Base-by-base conservation (phyloP, 495 filamentous ascomycete genomes). In the Amniculicola lignicola region DNA sequence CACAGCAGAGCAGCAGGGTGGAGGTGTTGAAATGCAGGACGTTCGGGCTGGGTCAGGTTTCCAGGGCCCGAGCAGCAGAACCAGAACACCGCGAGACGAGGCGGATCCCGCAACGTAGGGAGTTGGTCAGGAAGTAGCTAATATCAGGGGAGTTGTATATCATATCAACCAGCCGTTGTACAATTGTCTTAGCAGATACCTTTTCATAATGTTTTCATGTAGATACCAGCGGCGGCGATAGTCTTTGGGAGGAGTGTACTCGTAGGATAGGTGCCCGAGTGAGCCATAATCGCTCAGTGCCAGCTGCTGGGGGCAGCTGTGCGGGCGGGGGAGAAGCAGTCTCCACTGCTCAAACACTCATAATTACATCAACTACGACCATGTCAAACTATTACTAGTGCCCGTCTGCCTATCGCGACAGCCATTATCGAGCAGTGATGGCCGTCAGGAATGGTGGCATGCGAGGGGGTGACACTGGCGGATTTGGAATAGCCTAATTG, bases 21-120 rank as follows among this genome's bases (percentile, higher is more conserved):
- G 65, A 39, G 79, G 73, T 7, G 76, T 86, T 64, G 82, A 86
- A 65, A 79, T 86, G 81, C 78, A 82, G 53, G 62, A 71, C 53
- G 76, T 84, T 41, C 66, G 71, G 67, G 38, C 45, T 31, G 43
- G 50, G 12, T 56, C 44, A 31, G 55, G 51, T 25, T 64, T 64
- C 22, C 50, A 64, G 27, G 61, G 61, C 12, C 61, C 61, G 2
- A 52, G n/a, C n/a, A 44, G 15, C 37, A 56, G 58, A 19, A 46
- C 38, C 10, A 57, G 59, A 21, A 49, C 40, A 42, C 49, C 37
- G 16, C 47, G 54, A 24, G 54, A 57, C 7, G 59, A 41, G 29
- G 14, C 49, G 11, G 33, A 25, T 38, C 29, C 15, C 1, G 53
- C 53, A 40, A 11, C 21, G 14, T 56, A 48, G 25, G 11, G 28